Percentiles rank a stretch among this genome's conserved stretches.
Evolutionary conservation across 108 stramenopile genomes (phyloP).

Genomic region (Mediolabrus comicus): DNA sequence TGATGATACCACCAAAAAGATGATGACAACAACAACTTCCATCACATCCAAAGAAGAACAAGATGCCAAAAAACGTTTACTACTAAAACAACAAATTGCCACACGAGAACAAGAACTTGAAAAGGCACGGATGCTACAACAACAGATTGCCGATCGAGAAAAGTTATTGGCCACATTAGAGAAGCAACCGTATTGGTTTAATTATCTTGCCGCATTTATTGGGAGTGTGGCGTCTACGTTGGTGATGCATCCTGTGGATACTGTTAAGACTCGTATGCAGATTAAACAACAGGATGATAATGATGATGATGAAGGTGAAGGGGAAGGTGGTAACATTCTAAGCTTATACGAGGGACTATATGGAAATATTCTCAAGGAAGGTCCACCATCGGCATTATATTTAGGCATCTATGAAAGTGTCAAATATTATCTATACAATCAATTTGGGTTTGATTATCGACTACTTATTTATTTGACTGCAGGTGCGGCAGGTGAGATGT

Average conservation of each 20-base stretch:
- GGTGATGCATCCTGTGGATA: constrained; percentile 53
- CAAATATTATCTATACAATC: constrained; percentile 9
- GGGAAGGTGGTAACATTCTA: background rate
- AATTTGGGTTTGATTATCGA: constrained; percentile 1
- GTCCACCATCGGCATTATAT: constrained; percentile 45
- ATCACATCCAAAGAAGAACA: too few relatives aligned
- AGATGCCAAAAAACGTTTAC: too few relatives aligned
- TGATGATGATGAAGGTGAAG: constrained; percentile 17
- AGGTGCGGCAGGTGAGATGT: constrained; percentile 39
- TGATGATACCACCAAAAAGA: too few relatives aligned
- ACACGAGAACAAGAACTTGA: constrained; percentile 1
- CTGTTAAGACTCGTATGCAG: constrained; percentile 41
- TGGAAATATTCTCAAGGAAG: constrained; percentile 42
- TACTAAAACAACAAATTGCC: too few relatives aligned
- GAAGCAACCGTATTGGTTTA: constrained; percentile 41
- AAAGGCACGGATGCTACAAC: constrained; percentile 3
- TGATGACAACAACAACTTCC: too few relatives aligned
- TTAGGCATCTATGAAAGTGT: constrained; percentile 43
- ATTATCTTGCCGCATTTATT: constrained; percentile 41
- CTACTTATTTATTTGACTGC: constrained; percentile 41
- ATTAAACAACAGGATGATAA: constrained; percentile 1
- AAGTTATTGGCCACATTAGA: constrained; percentile 7
- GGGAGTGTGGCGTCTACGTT: constrained; percentile 24
- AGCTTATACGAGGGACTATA: constrained; percentile 19
- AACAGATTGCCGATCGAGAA: constrained; percentile 12